Evolutionary conservation across 257 asterid genomes (phyloP), one percentile per base, ranked within the genome.

Genomic region (Echium plantagineum): DNA sequence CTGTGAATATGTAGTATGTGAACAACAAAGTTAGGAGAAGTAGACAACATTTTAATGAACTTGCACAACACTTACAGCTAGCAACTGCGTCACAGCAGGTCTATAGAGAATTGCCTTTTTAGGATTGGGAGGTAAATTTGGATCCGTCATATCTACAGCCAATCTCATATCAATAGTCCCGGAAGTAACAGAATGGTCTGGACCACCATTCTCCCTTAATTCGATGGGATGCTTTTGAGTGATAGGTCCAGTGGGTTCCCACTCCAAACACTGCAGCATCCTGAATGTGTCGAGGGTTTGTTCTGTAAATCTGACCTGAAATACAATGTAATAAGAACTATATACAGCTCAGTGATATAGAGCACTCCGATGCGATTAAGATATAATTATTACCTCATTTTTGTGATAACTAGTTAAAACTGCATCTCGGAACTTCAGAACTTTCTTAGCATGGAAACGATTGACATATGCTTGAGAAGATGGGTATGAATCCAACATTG

Each of bases 241-340:
- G 74, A 84, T 84, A 60, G 96, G 78, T 57, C 94, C 95, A 71
- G 85, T 79, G 57, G 97, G 94, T 75, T 91, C 98, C 97, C 97
- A 91, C 80, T 91, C 98, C 89, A 91, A 83, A 73, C 94, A 88
- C 76, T 91, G 98, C 75, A 91, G 62, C 98, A 91, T 91, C 80
- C 97, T 88, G 61, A 72, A 91, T 69, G 95, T 88, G 74, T 91
- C 97, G 63, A 91, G 66, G 17, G 98, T 85, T 74, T 85, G 77
- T 71, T 88, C 98, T 57, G 98, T 94, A 75, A 84, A 86, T 82
- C 89, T 91, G 69, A 84, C 90, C 98, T 91, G 85, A 52, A 64
- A 71, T 55, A 53, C 55, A 64, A 58, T 3, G 17, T 28, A 31
- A 31, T 17, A 46, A 48, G 13, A 28, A 21, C 21, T 28, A n/a